phyloP scores from a whole-genome alignment of 257 asterid species.

The Penstemon davidsonii region DNA sequence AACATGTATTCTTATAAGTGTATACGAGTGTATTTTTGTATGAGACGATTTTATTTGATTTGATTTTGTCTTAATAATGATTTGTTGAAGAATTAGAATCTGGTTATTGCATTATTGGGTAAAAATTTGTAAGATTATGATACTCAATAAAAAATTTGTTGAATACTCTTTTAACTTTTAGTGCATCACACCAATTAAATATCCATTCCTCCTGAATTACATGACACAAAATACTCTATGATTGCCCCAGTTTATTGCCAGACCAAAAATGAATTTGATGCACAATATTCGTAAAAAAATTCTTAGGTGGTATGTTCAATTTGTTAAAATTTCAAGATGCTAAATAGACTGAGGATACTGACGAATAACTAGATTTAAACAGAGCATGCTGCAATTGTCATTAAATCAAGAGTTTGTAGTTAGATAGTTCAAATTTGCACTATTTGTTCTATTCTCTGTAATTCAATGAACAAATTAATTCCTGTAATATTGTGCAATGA shows the following conservation, averaged over 20 bases:
- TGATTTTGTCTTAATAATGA: neutral
- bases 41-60: conserved; percentile 22
- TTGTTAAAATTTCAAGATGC: conserved; percentile 20
- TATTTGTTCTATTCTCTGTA: neutral
- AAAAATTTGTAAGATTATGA: no score
- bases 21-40: neutral
- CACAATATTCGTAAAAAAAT: no score
- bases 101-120: neutral
- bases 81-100: neutral
- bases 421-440: neutral
- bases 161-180: no score
- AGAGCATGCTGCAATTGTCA: conserved; percentile 10
- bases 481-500: neutral
- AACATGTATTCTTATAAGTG: neutral
- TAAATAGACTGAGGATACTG: neutral
- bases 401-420: conserved; percentile 2
- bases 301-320: no score
- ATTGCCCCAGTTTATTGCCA: no score
- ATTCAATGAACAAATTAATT: neutral
- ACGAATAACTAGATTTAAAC: conserved; percentile 7
- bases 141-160: no score
- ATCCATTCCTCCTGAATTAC: no score
- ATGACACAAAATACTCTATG: no score
- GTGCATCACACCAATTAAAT: no score
- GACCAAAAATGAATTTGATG: no score